Percentiles rank a stretch among this genome's conserved stretches.
Conservation (phyloP, 164 flowering plant species). For the Warburgia ugandensis region DNA sequence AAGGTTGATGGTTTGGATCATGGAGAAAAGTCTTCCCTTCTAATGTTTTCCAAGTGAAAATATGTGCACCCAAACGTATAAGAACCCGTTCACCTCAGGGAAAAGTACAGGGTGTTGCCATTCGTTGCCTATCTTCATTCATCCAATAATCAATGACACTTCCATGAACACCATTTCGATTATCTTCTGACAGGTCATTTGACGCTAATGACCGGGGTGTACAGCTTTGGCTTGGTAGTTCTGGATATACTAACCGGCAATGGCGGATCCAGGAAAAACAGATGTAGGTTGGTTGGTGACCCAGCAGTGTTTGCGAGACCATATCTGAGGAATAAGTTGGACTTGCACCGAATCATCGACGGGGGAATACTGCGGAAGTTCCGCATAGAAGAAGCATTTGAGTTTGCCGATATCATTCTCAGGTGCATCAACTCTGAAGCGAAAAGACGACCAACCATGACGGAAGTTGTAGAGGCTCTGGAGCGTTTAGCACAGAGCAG, state of each 20-base stretch:
- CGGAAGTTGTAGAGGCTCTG: neutral
- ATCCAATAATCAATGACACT: no score
- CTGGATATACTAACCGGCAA: neutral
- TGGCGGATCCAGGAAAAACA: neutral
- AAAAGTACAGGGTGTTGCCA: no score
- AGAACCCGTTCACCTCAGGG: no score
- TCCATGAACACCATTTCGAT: neutral
- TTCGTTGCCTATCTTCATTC: no score
- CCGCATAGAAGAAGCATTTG: neutral
- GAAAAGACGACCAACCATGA: neutral
- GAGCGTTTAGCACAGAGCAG: no score
- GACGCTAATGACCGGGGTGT: neutral
- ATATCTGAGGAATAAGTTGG: neutral
- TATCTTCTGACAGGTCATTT: neutral
- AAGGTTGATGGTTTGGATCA: no score
- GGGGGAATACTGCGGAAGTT: neutral
- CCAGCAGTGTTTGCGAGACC: neutral
- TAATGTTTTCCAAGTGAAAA: no score
- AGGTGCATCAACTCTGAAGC: neutral
- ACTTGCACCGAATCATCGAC: conserved; percentile 1
- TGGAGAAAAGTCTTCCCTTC: no score
- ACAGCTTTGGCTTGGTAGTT: neutral
- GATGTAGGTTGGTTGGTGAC: neutral
- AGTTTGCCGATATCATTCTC: neutral
- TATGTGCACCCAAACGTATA: neutral